Conservation (phyloP, 2,329 filamentous ascomycete genomes). For the Colletotrichum sp. region DNA sequence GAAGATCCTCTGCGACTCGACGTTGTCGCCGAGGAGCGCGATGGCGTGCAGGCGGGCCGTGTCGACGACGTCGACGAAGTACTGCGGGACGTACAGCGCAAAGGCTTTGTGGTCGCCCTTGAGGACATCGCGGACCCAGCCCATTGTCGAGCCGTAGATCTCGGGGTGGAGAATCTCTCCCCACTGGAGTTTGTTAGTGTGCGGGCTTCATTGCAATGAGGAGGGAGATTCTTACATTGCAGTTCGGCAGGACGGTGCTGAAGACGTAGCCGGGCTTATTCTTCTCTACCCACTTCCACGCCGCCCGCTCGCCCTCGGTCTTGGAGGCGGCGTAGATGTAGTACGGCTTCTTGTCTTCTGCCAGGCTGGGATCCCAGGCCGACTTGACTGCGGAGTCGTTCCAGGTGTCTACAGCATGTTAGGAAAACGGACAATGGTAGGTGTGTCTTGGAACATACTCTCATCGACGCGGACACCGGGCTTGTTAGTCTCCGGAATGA, state of each 20-base stretch:
- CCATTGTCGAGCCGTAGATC: constrained; percentile 21
- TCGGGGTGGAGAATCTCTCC: constrained; percentile 20
- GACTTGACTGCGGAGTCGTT: constrained; percentile 35
- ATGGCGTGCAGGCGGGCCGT: constrained; percentile 56
- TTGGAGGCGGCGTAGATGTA: constrained; percentile 43
- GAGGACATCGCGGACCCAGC: background rate
- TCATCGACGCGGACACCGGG: constrained; percentile 20
- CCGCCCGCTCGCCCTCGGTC: constrained; percentile 36
- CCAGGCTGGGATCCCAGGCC: constrained; percentile 42
- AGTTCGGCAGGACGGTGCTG: constrained; percentile 32
- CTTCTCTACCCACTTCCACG: constrained; percentile 42
- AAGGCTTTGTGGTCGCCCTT: background rate
- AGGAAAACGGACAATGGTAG: background rate
- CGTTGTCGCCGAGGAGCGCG: constrained; percentile 48
- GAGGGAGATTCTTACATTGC: constrained; percentile 20
- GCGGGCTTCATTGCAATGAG: background rate
- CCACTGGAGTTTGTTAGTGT: background rate
- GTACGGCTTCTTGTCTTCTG: constrained; percentile 25
- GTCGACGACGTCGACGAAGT: constrained; percentile 53
- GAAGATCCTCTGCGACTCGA: constrained; percentile 57
- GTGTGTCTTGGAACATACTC: background rate
- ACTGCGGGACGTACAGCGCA: constrained; percentile 23
- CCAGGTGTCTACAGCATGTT: constrained; percentile 30
- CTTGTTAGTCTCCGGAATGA: constrained; percentile 22
- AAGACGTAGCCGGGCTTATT: constrained; percentile 34